phyloP scores from a whole-genome alignment of 1,284 basidiomycete species.

The Ganoderma sinense region DNA sequence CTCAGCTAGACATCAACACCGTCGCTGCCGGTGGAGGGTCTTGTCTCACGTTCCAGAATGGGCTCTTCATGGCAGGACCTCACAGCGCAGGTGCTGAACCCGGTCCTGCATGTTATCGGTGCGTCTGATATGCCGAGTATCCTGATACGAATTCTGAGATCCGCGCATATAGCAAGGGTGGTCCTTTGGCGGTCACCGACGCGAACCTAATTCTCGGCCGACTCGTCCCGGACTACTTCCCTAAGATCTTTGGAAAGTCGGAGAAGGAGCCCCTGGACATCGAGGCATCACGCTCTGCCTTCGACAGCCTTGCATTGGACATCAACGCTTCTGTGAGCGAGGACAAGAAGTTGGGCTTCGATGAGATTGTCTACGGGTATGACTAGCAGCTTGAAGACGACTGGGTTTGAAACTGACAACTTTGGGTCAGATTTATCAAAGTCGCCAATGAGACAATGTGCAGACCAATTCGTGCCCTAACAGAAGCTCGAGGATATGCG shows the following conservation, averaged over 20 bases:
- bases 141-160: slow-evolving; percentile 6
- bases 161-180: slow-evolving; percentile 69
- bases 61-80: slow-evolving; percentile 84
- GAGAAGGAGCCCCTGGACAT: slow-evolving; percentile 86
- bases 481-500: slow-evolving; percentile 89
- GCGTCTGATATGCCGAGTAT: slow-evolving; percentile 22
- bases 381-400: slow-evolving; percentile 29
- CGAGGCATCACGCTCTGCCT: slow-evolving; percentile 68
- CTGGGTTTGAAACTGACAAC: not conserved
- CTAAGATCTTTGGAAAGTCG: slow-evolving; percentile 87
- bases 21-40: slow-evolving; percentile 91
- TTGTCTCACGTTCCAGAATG: slow-evolving; percentile 82
- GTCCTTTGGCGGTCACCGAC: slow-evolving; percentile 87
- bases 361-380: slow-evolving; percentile 90
- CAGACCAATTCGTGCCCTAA: slow-evolving; percentile 90
- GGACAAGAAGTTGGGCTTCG: slow-evolving; percentile 68
- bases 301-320: slow-evolving; percentile 69
- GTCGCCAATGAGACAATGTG: slow-evolving; percentile 97
- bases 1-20: slow-evolving; percentile 90
- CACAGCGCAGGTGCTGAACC: slow-evolving; percentile 88
- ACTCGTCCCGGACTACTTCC: slow-evolving; percentile 85
- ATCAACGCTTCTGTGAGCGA: slow-evolving; percentile 65
- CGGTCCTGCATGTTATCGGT: slow-evolving; percentile 85
- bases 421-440: slow-evolving; percentile 70
- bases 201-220: slow-evolving; percentile 87